These are phyloP conservation scores for Gossypium davidsonii DNA, from an alignment of 441 rosid species.

Conservation along the genomic window DNA sequence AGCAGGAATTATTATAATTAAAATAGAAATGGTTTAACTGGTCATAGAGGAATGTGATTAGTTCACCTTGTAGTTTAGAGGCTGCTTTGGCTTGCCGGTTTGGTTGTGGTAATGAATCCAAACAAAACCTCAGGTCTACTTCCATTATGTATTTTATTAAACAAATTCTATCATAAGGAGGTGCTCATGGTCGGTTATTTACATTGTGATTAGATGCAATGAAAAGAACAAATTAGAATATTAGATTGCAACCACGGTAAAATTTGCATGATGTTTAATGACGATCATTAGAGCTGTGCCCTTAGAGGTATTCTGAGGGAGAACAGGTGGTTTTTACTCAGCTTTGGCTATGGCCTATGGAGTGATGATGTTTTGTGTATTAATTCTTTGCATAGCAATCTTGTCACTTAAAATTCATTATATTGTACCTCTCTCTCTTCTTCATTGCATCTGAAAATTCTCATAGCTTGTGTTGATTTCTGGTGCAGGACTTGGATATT, in stretches of 20 bases:
- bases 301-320: neutral
- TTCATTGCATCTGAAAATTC: neutral
- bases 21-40: neutral
- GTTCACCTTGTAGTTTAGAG: neutral
- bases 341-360: neutral
- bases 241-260: neutral
- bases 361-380: neutral
- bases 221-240: neutral
- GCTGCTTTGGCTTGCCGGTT: no score
- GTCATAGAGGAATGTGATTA: neutral
- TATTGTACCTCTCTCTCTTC: neutral
- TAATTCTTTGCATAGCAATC: neutral
- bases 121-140: neutral
- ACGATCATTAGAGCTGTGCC: neutral
- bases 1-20: neutral
- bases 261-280: neutral
- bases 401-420: neutral
- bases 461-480: constrained; percentile 16
- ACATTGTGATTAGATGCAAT: neutral
- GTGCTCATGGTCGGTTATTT: neutral
- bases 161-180: neutral
- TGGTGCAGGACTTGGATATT: constrained; percentile 78
- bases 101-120: neutral
- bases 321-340: neutral
- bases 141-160: neutral